phyloP scores from a whole-genome alignment of 768 basidiomycete species.

The Hebeloma cylindrosporum region DNA sequence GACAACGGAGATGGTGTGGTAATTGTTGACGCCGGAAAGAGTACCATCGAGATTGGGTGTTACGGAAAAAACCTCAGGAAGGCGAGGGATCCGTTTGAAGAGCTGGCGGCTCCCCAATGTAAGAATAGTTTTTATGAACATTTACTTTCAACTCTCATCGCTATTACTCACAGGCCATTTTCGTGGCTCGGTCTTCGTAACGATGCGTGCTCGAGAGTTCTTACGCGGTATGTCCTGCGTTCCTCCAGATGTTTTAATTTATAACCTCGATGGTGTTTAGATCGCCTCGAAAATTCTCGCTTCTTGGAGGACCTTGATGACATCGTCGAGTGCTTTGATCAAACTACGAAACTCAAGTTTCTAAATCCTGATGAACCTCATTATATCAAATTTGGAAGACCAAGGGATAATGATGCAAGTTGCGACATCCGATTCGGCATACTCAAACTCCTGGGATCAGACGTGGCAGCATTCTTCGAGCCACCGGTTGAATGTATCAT shows the following conservation, averaged over 20 bases:
- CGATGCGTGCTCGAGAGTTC: constrained; percentile 38
- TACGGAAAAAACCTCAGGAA: constrained; percentile 38
- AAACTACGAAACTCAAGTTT: constrained; percentile 48
- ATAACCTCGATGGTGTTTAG: constrained; percentile 38
- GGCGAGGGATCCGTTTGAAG: constrained; percentile 36
- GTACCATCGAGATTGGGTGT: constrained; percentile 58
- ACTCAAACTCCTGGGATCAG: constrained; percentile 43
- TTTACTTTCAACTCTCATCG: not conserved
- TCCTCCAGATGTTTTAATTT: constrained; percentile 23
- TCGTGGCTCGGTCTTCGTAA: constrained; percentile 53
- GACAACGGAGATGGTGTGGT: constrained; percentile 21
- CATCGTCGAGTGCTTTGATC: constrained; percentile 46
- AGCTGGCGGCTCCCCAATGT: constrained; percentile 49
- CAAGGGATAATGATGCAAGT: constrained; percentile 39
- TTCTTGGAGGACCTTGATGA: constrained; percentile 44
- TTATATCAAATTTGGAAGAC: constrained; percentile 50
- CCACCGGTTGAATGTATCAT: constrained; percentile 36
- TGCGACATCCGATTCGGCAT: constrained; percentile 48
- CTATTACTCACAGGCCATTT: constrained; percentile 38
- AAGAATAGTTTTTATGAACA: constrained; percentile 4
- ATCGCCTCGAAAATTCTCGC: constrained; percentile 35
- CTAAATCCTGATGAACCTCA: constrained; percentile 36
- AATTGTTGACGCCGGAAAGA: constrained; percentile 62
- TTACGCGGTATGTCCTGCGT: constrained; percentile 33
- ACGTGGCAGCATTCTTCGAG: constrained; percentile 35